Evolutionary conservation across 208 protist species (phyloP), one percentile per base, ranked within the genome.

Genomic region (Lotmaria passim): DNA sequence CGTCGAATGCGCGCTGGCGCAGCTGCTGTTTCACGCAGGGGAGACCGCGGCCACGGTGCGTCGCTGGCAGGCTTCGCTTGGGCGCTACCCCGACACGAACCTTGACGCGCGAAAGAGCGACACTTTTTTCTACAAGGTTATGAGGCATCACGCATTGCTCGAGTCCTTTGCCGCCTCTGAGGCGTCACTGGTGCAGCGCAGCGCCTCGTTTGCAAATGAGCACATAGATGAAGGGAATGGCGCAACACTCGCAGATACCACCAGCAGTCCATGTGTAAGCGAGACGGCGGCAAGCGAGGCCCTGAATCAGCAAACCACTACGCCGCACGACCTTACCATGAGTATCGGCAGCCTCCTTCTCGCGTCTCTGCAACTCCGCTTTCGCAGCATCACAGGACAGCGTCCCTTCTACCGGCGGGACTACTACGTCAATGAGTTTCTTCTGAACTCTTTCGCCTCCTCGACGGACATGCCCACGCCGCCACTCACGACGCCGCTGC

Each of bases 71-170:
- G 21, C 1, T 3, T 6, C 0, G 28, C 23, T 8, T 38, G 50
- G 14, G 11, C 12, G 7, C 12, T 24, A 24, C 26, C 12, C 30
- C 11, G 28, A 6, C 8, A 23, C 24, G 5, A 30, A 38, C 7
- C 3, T 19, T 7, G 3, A 21, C 30, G 28, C 6, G 36, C 6
- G 11, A 14, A 30, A 38, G 5, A 14, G 14, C 21, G 30, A 78
- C 17, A 46, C 36, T 30, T 39, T 59, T n/a, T 26, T 75, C 21
- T 52, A 65, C 8, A 81, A 87, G 43, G 69, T 94, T 0, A 81
- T 19, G 24, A n/a, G 82, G 34, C 66, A 68, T 30, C 33, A 39
- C n/a, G 21, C 3, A 2, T 23, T 72, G 34, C 7, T 72, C 43
- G 3, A 46, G 24, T 31, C 21, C 15, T 10, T 70, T 14, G 15